Evolutionary conservation across 2,329 filamentous ascomycete genomes (phyloP).

Genomic region (Sphaerostilbella broomeana): DNA sequence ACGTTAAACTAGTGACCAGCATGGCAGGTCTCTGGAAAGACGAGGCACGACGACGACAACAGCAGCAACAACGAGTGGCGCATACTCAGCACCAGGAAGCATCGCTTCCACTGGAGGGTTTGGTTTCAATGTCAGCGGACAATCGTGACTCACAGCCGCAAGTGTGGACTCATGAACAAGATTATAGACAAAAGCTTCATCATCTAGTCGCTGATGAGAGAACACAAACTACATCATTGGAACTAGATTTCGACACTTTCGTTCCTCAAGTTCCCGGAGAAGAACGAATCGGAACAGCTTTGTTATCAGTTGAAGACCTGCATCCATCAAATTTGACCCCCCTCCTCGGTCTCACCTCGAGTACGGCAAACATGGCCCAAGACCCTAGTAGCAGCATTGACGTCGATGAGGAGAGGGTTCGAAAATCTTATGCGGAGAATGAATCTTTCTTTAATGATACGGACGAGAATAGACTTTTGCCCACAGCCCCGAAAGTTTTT

Average conservation of each 20-base stretch:
- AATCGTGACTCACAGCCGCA: conserved; percentile 62
- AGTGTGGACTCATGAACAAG: conserved; percentile 91
- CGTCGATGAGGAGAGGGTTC: conserved; percentile 58
- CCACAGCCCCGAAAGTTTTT: neutral
- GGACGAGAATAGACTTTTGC: conserved; percentile 32
- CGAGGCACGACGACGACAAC: conserved; percentile 72
- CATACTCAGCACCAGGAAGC: conserved; percentile 52
- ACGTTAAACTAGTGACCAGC: conserved; percentile 82
- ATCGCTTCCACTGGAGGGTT: conserved; percentile 68
- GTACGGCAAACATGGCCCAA: conserved; percentile 33
- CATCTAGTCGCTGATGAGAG: conserved; percentile 60
- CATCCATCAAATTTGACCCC: conserved; percentile 60
- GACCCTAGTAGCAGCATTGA: conserved; percentile 43
- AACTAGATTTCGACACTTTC: conserved; percentile 60
- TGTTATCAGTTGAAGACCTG: conserved; percentile 83
- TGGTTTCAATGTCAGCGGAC: conserved; percentile 86
- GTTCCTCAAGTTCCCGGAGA: conserved; percentile 48
- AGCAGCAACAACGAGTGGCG: conserved; percentile 56
- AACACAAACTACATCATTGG: conserved; percentile 30
- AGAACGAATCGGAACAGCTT: conserved; percentile 61
- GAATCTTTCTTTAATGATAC: conserved; percentile 45
- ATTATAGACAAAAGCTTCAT: conserved; percentile 61
- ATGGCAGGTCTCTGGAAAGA: conserved; percentile 93
- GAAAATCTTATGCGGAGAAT: conserved; percentile 40
- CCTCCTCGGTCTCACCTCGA: conserved; percentile 36